Conservation (phyloP, 768 basidiomycete genomes). For the Trametes cubensis region DNA sequence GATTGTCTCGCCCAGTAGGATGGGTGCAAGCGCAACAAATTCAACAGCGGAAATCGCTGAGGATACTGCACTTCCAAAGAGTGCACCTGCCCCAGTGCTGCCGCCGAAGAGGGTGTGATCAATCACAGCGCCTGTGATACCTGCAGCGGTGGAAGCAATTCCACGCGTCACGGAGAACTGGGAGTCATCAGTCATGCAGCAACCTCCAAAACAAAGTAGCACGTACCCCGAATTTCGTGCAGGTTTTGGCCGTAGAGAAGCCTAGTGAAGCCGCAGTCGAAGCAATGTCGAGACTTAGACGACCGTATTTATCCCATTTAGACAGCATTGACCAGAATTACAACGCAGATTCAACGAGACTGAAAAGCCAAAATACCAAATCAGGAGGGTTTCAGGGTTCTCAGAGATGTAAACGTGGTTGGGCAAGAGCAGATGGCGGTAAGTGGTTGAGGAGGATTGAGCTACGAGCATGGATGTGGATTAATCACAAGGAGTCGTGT, state of each 20-base stretch:
- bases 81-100: conserved; percentile 55
- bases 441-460: neutral
- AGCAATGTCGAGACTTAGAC: conserved; percentile 69
- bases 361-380: no score
- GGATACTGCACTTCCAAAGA: conserved; percentile 60
- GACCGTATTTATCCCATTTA: conserved; percentile 46
- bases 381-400: no score
- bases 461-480: neutral
- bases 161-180: conserved; percentile 73
- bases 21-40: conserved; percentile 71
- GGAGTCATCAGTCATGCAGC: conserved; percentile 7
- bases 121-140: conserved; percentile 58
- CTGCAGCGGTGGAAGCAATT: conserved; percentile 59
- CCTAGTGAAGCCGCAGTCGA: conserved; percentile 63
- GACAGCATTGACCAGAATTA: conserved; percentile 18
- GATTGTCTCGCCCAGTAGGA: conserved; percentile 74
- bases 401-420: neutral
- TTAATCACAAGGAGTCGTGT: conserved; percentile 8
- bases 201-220: neutral
- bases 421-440: neutral
- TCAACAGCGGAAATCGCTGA: conserved; percentile 68
- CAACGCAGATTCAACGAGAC: no score
- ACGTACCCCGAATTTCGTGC: conserved; percentile 72
- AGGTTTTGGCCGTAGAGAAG: conserved; percentile 66
- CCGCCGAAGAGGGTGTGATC: conserved; percentile 73